Percentiles rank a stretch among this genome's conserved stretches.
Conservation (phyloP, 2,329 filamentous ascomycete species). For the Saccharata proteae region DNA sequence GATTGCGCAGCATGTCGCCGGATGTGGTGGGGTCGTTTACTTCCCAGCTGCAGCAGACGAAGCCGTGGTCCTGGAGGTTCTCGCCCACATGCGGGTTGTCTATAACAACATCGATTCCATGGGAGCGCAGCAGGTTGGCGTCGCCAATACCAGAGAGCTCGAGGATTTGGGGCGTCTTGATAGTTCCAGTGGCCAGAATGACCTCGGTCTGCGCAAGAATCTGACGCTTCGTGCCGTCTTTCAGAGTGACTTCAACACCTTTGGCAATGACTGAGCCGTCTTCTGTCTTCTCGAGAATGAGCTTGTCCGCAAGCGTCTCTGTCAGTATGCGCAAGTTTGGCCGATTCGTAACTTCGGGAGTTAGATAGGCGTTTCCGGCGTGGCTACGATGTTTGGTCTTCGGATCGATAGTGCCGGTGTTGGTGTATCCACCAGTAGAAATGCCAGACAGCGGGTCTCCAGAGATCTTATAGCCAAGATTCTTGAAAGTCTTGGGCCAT, state of each 20-base stretch:
- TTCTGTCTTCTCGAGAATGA: conserved; percentile 7
- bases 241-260: conserved; percentile 4
- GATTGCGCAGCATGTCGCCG: conserved; percentile 14
- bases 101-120: conserved; percentile 9
- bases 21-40: conserved; percentile 12
- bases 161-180: conserved; percentile 20
- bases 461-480: conserved; percentile 9
- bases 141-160: conserved; percentile 22
- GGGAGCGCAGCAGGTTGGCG: conserved; percentile 1
- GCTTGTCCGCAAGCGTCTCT: conserved; percentile 6
- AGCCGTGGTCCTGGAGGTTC: conserved; percentile 11
- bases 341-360: conserved; percentile 1
- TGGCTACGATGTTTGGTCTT: conserved; percentile 6
- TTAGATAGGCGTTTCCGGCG: conserved; percentile 9
- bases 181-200: conserved; percentile 16
- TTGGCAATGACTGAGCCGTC: conserved; percentile 3
- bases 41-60: conserved; percentile 1
- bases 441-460: conserved; percentile 9
- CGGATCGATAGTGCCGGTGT: conserved; percentile 5
- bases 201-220: conserved; percentile 19
- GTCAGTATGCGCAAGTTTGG: conserved; percentile 8
- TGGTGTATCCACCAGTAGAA: conserved; percentile 10
- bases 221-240: conserved; percentile 5
- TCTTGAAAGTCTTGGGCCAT: conserved; percentile 12
- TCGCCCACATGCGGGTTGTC: conserved; percentile 11